Evolutionary conservation across 2,329 filamentous ascomycete genomes (phyloP).

Genomic region (Plectosphaerella sp.): DNA sequence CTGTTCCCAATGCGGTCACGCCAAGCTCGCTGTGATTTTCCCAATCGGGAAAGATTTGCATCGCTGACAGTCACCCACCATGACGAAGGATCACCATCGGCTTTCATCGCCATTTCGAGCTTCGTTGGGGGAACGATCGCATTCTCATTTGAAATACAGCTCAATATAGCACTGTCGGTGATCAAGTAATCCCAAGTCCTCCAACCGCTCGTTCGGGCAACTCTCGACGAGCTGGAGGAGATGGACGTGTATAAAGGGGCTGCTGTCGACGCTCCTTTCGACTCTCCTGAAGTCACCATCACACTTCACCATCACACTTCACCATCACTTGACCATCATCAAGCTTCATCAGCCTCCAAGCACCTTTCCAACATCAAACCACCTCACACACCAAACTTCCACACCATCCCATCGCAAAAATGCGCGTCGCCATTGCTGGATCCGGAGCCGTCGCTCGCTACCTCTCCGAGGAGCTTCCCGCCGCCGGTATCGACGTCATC

Average conservation of each 20-base stretch:
- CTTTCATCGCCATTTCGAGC: too few relatives aligned
- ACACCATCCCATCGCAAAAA: not conserved
- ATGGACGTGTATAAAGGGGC: not conserved
- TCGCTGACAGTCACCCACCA: not conserved
- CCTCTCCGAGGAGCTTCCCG: slow-evolving; percentile 9
- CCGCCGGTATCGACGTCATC: slow-evolving; percentile 5
- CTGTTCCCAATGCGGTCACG: not conserved
- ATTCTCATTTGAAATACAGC: too few relatives aligned
- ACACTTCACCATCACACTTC: not conserved
- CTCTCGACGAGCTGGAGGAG: not conserved
- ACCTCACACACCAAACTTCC: too few relatives aligned
- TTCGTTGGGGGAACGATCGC: too few relatives aligned
- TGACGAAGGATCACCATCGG: not conserved
- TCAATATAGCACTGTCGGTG: too few relatives aligned
- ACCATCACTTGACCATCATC: not conserved
- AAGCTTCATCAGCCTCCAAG: not conserved
- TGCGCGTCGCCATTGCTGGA: slow-evolving; percentile 11
- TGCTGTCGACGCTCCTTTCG: not conserved
- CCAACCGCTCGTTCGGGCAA: not conserved
- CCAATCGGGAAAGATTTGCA: not conserved
- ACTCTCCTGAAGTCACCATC: not conserved
- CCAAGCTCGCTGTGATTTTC: not conserved
- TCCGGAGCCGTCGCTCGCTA: slow-evolving; percentile 11
- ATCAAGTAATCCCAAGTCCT: too few relatives aligned
- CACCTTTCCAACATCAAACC: not conserved